These are phyloP conservation scores for Microbotryum scabiosae DNA, from an alignment of 1,284 basidiomycete species.

Conservation along the genomic window DNA sequence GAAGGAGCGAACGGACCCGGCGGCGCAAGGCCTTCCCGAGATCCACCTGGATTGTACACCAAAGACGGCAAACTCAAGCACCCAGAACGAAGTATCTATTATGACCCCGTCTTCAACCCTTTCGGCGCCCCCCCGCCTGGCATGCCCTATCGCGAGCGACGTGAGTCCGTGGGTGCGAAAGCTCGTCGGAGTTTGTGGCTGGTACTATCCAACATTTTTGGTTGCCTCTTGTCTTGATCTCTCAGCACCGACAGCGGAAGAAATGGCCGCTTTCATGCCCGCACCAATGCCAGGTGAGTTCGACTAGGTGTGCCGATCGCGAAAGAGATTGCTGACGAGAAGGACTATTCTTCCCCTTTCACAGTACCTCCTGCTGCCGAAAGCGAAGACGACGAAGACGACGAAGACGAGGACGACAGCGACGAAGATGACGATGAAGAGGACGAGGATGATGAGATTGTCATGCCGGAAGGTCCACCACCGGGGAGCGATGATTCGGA, in stretches of 20 bases:
- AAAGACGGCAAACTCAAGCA: constrained; percentile 24
- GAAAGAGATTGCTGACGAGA: too few relatives aligned
- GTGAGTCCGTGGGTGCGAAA: constrained; percentile 8
- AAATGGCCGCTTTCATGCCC: constrained; percentile 26
- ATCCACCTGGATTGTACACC: constrained; percentile 22
- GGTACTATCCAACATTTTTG: too few relatives aligned
- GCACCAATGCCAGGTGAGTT: neutral
- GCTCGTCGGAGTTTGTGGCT: neutral
- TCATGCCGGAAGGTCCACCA: constrained; percentile 73
- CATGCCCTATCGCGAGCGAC: constrained; percentile 79
- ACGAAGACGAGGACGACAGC: constrained; percentile 29
- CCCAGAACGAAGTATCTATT: constrained; percentile 65
- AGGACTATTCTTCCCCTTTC: too few relatives aligned
- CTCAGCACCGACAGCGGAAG: constrained; percentile 29
- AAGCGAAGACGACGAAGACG: constrained; percentile 31
- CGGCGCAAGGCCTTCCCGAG: neutral
- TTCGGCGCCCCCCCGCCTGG: constrained; percentile 92
- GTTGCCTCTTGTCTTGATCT: too few relatives aligned
- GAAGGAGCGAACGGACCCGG: neutral
- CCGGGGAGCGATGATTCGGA: constrained; percentile 41
- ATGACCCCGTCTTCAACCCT: constrained; percentile 86
- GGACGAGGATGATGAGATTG: constrained; percentile 67
- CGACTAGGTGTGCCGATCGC: neutral
- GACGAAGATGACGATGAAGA: neutral
- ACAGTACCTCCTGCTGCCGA: neutral